Percentiles rank a stretch among this genome's conserved stretches.
These are phyloP conservation scores for Coemansia sp. DNA, from an alignment of 192 early-diverging fungal species.

Conservation along the genomic window DNA sequence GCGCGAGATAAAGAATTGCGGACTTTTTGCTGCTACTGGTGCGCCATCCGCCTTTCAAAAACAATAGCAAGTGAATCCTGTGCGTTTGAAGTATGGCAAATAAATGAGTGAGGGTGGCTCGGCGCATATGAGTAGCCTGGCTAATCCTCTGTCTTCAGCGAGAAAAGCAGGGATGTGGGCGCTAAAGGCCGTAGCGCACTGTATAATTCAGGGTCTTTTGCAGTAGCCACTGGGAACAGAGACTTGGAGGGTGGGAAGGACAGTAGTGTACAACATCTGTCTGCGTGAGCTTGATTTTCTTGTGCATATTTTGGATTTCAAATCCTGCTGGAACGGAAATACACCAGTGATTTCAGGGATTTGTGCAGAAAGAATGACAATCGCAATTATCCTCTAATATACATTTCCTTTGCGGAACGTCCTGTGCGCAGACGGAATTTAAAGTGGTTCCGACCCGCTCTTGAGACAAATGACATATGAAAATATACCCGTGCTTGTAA, in stretches of 20 bases:
- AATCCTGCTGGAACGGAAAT: too few species aligned
- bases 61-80: not conserved
- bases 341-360: too few species aligned
- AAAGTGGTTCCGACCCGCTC: not conserved
- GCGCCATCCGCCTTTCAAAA: conserved; percentile 5
- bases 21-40: not conserved
- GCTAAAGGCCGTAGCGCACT: too few species aligned
- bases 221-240: not conserved
- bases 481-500: not conserved
- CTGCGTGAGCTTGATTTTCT: too few species aligned
- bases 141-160: not conserved
- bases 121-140: not conserved
- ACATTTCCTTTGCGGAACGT: too few species aligned
- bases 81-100: not conserved
- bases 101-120: not conserved
- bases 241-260: not conserved
- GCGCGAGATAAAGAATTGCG: not conserved
- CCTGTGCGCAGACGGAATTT: not conserved
- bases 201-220: not conserved
- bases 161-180: too few species aligned
- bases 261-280: not conserved
- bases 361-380: too few species aligned
- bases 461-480: not conserved
- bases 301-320: too few species aligned
- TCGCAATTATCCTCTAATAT: too few species aligned